Base-by-base conservation (phyloP, 805 yeast genomes). In the Monosporozyma solicola region DNA sequence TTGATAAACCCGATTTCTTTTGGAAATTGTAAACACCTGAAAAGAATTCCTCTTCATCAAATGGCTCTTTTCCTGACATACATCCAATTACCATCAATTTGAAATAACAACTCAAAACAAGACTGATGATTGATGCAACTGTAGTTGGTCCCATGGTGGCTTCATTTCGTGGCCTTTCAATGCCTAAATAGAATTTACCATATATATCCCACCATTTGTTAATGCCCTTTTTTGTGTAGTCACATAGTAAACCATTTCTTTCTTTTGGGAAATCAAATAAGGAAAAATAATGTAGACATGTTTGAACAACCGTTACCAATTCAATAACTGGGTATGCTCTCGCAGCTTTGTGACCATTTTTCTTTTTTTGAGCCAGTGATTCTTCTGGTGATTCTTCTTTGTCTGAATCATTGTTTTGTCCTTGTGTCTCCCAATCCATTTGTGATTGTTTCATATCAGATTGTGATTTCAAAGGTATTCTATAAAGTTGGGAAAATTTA, bases 241-340 rank as follows among this genome's bases (percentile, higher is more conserved):
- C 79, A 66, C 98, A 92, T 2, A 90, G 70, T 15, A 92, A 71
- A 0, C 99, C 98, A 69, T 94, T 97, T 53, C 87, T 87, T 57
- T 77, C 81, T 33, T 71, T 70, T 15, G 54, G 53, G 0, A 88
- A 83, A 50, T 82, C 84, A 13, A 89, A 73, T 44, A 89, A 68
- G 53, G 83, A 86, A 67, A 86, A 91, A 67, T 90, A 91, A 60
- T 80, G 85, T 25, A 92, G 74, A 43, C 86, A 79, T 1, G 83
- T 81, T 68, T 92, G 99, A 1, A 87, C 72, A 27, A 89, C 65
- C 43, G 82, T 80, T 3, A 90, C 84, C 47, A 94, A 68, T 64
- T 89, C 96, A 32, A 79, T 69, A 1, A 84, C 86, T 0, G 96
- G 88, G 66, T 82, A 84, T 27, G 47, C 50, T n/a, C n/a, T 25